A percentile compares a stretch with the other conserved stretches of the same genome.
Evolutionary conservation across 208 protist genomes (phyloP).

Genomic region (Trypanosoma cruzi): DNA sequence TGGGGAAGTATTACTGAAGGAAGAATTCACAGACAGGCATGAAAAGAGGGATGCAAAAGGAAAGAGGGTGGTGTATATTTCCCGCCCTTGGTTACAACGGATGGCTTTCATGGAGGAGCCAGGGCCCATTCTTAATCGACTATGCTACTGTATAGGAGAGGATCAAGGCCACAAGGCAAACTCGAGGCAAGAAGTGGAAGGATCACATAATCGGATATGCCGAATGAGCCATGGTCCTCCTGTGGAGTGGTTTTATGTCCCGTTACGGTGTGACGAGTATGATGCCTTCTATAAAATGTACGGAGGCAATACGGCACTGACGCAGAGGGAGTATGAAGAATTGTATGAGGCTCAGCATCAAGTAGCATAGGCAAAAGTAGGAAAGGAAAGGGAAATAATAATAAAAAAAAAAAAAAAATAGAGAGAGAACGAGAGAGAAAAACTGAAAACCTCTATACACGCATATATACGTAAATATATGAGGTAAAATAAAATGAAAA

Average conservation of each 20-base stretch:
- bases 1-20: neutral
- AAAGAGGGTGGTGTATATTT: slow-evolving; percentile 59
- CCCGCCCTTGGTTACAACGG: slow-evolving; percentile 82
- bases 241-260: slow-evolving; percentile 81
- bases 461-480: neutral
- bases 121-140: slow-evolving; percentile 75
- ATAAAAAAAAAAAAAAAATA: neutral
- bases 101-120: slow-evolving; percentile 79
- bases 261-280: slow-evolving; percentile 57
- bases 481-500: neutral
- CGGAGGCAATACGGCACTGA: slow-evolving; percentile 67
- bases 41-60: neutral
- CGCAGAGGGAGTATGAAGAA: slow-evolving; percentile 35
- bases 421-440: too few relatives aligned
- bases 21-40: neutral
- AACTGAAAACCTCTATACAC: neutral
- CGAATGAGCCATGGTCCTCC: slow-evolving; percentile 50
- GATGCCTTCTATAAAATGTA: slow-evolving; percentile 62
- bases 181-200: slow-evolving; percentile 5
- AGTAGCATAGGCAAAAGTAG: neutral
- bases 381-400: neutral
- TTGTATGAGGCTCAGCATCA: slow-evolving; percentile 38
- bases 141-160: slow-evolving; percentile 68
- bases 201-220: neutral
- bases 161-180: slow-evolving; percentile 8